Conservation (phyloP, 192 early-diverging fungal genomes). For the Coemansia sp. region DNA sequence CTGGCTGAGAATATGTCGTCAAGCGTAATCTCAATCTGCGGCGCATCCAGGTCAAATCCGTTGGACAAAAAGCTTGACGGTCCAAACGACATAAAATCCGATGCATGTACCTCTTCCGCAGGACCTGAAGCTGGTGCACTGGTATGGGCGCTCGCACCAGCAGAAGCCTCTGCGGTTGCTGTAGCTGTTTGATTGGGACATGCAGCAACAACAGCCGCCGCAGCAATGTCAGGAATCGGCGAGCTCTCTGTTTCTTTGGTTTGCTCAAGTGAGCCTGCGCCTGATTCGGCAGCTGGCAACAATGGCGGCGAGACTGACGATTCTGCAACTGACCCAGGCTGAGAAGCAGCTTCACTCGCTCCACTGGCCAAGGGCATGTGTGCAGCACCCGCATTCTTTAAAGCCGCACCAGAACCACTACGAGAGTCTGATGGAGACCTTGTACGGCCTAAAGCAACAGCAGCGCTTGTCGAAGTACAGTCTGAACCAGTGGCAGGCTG, state of each 20-base stretch:
- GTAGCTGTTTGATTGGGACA: background rate
- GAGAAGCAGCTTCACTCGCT: background rate
- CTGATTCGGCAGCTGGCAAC: background rate
- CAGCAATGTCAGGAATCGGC: background rate
- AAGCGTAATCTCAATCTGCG: slow-evolving; percentile 57
- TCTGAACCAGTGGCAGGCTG: background rate
- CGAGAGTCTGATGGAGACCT: slow-evolving; percentile 7
- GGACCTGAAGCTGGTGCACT: background rate
- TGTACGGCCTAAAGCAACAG: background rate
- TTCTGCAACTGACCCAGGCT: background rate
- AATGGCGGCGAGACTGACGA: background rate
- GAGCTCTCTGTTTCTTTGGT: background rate
- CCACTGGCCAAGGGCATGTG: background rate
- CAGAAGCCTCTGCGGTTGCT: background rate
- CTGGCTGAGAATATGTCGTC: slow-evolving; percentile 55
- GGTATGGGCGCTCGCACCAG: background rate
- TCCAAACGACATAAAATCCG: slow-evolving; percentile 56
- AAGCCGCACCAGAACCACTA: background rate
- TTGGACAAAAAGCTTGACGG: slow-evolving; percentile 53
- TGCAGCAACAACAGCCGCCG: background rate
- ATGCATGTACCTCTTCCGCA: slow-evolving; percentile 41
- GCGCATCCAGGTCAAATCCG: slow-evolving; percentile 52
- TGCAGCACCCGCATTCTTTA: background rate
- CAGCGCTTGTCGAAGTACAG: background rate
- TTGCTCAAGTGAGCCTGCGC: background rate